Evolutionary conservation across 352 stramenopile species (phyloP).

Genomic region (Hyaloperonospora arabidopsidis): DNA sequence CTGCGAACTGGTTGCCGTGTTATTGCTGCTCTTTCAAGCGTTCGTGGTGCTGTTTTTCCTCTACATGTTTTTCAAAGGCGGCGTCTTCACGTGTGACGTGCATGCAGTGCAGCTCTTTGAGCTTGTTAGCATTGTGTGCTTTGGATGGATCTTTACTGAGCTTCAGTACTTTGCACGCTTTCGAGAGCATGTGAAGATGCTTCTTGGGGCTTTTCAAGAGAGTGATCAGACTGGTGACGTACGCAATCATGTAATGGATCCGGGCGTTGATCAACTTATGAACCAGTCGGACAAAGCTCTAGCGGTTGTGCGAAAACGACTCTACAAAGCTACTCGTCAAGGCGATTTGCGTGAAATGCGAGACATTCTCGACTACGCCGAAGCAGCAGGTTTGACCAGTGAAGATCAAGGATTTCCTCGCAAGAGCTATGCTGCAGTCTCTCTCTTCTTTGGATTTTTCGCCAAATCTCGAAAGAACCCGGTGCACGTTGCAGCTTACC

Average conservation of each 20-base stretch:
- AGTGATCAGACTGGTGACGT: conserved; percentile 70
- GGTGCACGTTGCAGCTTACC: conserved; percentile 65
- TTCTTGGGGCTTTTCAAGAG: conserved; percentile 72
- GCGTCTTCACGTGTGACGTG: conserved; percentile 47
- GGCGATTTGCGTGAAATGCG: conserved; percentile 59
- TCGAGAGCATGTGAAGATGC: conserved; percentile 80
- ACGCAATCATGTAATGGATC: conserved; percentile 54
- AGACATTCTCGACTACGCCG: conserved; percentile 47
- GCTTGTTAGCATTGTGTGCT: conserved; percentile 45
- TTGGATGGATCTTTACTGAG: conserved; percentile 52
- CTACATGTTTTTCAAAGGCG: conserved; percentile 80
- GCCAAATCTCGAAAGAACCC: conserved; percentile 70
- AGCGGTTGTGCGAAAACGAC: conserved; percentile 46
- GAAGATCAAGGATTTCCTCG: conserved; percentile 48
- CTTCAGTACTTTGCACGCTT: conserved; percentile 67
- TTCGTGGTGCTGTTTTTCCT: conserved; percentile 62
- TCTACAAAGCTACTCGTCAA: conserved; percentile 67
- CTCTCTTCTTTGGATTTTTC: conserved; percentile 51
- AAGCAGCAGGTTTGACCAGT: conserved; percentile 30
- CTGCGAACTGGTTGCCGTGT: conserved; percentile 53
- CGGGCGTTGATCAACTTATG: conserved; percentile 46
- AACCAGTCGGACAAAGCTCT: conserved; percentile 48
- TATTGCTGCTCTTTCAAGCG: conserved; percentile 46
- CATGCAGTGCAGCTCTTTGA: conserved; percentile 50
- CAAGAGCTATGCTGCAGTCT: conserved; percentile 39